phyloP scores from a whole-genome alignment of 345 rosid genomes.

The Melaleuca alternifolia region DNA sequence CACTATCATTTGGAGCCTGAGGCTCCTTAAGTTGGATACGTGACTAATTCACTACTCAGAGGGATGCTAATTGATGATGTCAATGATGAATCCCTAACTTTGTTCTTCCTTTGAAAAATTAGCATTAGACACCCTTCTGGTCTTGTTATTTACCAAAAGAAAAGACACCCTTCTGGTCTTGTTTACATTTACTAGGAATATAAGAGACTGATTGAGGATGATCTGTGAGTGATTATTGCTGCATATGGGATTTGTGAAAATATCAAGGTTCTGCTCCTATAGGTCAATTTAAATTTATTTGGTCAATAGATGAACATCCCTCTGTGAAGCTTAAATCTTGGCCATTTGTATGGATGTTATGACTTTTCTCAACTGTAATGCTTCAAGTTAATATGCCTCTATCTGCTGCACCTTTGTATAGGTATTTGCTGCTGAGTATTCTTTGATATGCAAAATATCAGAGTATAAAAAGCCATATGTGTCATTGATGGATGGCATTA shows the following conservation, averaged over 20 bases:
- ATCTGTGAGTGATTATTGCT: neutral
- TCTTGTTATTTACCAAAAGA: neutral
- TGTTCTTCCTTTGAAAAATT: neutral
- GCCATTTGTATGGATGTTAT: neutral
- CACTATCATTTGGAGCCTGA: neutral
- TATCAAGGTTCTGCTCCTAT: neutral
- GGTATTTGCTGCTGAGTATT: slow-evolving; percentile 88
- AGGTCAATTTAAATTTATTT: neutral
- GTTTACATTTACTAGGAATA: neutral
- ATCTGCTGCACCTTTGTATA: slow-evolving; percentile 10
- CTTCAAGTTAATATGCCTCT: neutral
- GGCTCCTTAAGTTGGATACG: neutral
- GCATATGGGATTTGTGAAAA: neutral
- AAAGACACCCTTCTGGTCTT: slow-evolving; percentile 14
- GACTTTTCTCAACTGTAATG: neutral
- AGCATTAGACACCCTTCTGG: slow-evolving; percentile 10
- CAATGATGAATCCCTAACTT: neutral
- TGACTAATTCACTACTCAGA: neutral
- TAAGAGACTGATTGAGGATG: neutral
- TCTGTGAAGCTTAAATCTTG: neutral
- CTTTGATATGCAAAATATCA: slow-evolving; percentile 81
- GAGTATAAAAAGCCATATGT: slow-evolving; percentile 82
- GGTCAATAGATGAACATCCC: neutral
- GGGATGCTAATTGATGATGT: neutral
- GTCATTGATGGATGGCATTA: slow-evolving; percentile 86